Evolutionary conservation across 371 early-diverging fungal genomes (phyloP), one percentile per base, ranked within the genome.

Genomic region (Mortierella sp.): DNA sequence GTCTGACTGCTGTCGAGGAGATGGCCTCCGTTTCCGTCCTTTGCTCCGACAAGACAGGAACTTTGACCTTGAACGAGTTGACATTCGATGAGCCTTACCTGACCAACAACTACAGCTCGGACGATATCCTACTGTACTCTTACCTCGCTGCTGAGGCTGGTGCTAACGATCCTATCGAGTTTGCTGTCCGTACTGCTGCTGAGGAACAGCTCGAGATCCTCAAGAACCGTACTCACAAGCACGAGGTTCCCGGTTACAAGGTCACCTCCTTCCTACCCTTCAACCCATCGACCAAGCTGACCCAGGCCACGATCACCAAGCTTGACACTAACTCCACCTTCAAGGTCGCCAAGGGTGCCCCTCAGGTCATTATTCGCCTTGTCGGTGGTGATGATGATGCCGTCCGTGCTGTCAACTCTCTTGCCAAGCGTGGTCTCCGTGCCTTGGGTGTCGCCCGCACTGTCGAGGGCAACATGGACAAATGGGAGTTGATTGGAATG

Each of bases 41-140:
- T 27, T 97, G 97, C 81, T 95, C 95, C 8, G 99, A 99, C 81
- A 99, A 93, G 81, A 99, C 99, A 5, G 99, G 99, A 55, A 99
- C 99, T 19, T 85, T 98, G 50, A 98, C 98, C 14, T 81, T 92
- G 23, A 95, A 95, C 86, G 89, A 95, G 86, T 88, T 97, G 53
- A 90, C 94, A 14, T 95, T 96, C 78, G 93, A 93, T 55, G 91
- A 92, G 60, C 97, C 97, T 21, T 95, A 87, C 83, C 86, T 96
- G 21, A 68, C 89, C 71, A 83, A 84, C 42, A 79, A 84, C 23
- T 94, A 89, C 68, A 86, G 87, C 37, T 86, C 90, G 34, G 87
- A 93, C 50, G 95, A 95, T 58, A 84, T 97, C n/a, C 86, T 97
- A 8, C 72, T 95, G 49, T 86, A 89, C 66, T 89, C 95, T 2